Percentiles rank a stretch among this genome's conserved stretches.
Evolutionary conservation across 1,139 yeast genomes (phyloP).

Genomic region (Kodamaea sp.): DNA sequence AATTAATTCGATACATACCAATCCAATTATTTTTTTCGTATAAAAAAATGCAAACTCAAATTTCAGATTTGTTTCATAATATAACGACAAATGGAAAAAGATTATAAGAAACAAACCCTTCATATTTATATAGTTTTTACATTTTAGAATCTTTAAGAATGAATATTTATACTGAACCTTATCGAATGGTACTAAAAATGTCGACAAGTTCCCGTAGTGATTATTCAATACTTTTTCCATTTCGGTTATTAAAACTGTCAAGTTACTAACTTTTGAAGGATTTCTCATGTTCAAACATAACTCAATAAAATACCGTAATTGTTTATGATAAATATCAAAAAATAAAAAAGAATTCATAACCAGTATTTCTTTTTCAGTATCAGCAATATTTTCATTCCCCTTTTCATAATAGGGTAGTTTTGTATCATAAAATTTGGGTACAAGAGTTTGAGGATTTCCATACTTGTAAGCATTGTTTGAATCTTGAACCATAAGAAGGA

Average conservation of each 20-base stretch:
- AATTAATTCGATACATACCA: slow-evolving; percentile 24
- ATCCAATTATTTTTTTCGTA: slow-evolving; percentile 22
- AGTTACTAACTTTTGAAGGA: slow-evolving; percentile 17
- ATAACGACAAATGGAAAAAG: slow-evolving; percentile 25
- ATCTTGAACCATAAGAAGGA: slow-evolving; percentile 31
- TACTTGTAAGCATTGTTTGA: slow-evolving; percentile 31
- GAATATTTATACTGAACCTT: slow-evolving; percentile 23
- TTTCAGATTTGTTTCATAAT: slow-evolving; percentile 15
- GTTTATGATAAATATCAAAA: slow-evolving; percentile 22
- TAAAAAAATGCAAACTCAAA: slow-evolving; percentile 18
- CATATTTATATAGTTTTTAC: slow-evolving; percentile 30
- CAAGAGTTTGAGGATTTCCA: slow-evolving; percentile 37
- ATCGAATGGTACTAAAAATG: slow-evolving; percentile 25
- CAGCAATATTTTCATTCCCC: slow-evolving; percentile 27
- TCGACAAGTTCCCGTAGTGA: slow-evolving; percentile 21
- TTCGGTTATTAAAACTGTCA: slow-evolving; percentile 23
- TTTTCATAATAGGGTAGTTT: slow-evolving; percentile 17
- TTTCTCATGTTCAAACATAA: slow-evolving; percentile 22
- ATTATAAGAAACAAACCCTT: slow-evolving; percentile 26
- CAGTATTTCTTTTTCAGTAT: slow-evolving; percentile 27
- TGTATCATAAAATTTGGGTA: slow-evolving; percentile 32
- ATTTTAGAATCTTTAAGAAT: slow-evolving; percentile 31
- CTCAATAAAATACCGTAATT: slow-evolving; percentile 23
- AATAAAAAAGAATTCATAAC: slow-evolving; percentile 23
- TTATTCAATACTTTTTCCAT: slow-evolving; percentile 27